These are phyloP conservation scores for Lodderomyces oxycetoniae DNA, from an alignment of 1,139 yeast species.

Conservation along the genomic window DNA sequence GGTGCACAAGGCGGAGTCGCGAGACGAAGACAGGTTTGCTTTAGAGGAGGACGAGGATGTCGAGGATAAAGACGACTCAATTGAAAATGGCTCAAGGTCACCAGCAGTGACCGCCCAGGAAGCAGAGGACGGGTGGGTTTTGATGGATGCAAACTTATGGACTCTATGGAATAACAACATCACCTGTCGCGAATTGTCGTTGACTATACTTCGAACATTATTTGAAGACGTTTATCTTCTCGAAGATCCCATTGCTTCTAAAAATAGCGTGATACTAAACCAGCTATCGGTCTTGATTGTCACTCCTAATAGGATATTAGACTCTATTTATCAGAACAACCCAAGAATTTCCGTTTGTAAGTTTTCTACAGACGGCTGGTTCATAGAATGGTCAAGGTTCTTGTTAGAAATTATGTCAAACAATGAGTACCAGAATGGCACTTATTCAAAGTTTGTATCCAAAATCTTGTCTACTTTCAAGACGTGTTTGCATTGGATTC, in stretches of 20 bases:
- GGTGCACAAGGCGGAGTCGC: too few relatives aligned
- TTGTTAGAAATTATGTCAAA: conserved; percentile 49
- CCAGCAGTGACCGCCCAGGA: conserved; percentile 30
- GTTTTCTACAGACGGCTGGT: conserved; percentile 81
- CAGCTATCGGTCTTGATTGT: conserved; percentile 82
- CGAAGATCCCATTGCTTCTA: conserved; percentile 87
- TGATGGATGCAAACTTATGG: conserved; percentile 77
- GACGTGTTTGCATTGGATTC: conserved; percentile 88
- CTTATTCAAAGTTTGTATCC: conserved; percentile 49
- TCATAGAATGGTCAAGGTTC: conserved; percentile 65
- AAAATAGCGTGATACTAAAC: conserved; percentile 70
- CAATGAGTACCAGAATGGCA: conserved; percentile 30
- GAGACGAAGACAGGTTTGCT: background rate
- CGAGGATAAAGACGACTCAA: background rate
- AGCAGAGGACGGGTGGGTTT: conserved; percentile 71
- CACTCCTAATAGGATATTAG: conserved; percentile 64
- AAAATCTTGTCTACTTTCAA: conserved; percentile 78
- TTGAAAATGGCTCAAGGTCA: conserved; percentile 1
- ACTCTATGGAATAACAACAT: conserved; percentile 66
- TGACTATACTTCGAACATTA: conserved; percentile 74
- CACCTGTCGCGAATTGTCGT: conserved; percentile 66
- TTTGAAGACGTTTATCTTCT: conserved; percentile 92
- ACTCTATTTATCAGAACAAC: conserved; percentile 67
- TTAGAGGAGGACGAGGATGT: background rate
- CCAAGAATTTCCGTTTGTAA: conserved; percentile 58